Percentiles rank a stretch among this genome's conserved stretches.
phyloP scores from a whole-genome alignment of 345 rosid genomes.

The Lepidium didymum region DNA sequence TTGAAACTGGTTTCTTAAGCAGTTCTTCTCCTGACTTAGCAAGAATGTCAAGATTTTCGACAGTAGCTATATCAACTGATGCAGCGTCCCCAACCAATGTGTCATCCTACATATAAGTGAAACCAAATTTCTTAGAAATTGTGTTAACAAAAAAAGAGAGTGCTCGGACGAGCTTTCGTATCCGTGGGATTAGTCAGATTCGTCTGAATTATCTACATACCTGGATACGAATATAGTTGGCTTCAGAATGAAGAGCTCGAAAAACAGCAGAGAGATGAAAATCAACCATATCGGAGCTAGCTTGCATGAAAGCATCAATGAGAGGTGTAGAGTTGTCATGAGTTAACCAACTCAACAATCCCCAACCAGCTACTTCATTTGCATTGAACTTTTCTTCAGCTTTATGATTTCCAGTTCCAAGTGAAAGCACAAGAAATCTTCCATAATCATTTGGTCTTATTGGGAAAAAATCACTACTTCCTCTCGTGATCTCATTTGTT shows the following conservation, averaged over 20 bases:
- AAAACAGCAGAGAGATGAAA: constrained; percentile 41
- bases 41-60: constrained; percentile 37
- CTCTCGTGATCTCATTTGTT: constrained; percentile 31
- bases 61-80: constrained; percentile 46
- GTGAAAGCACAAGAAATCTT: constrained; percentile 45
- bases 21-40: constrained; percentile 41
- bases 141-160: neutral
- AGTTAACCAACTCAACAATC: constrained; percentile 53
- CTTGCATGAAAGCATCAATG: constrained; percentile 49
- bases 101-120: constrained; percentile 34
- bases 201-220: neutral
- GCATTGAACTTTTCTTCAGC: constrained; percentile 37
- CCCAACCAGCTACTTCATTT: constrained; percentile 47
- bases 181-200: no score
- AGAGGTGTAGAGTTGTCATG: constrained; percentile 40
- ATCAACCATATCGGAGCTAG: constrained; percentile 61
- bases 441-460: constrained; percentile 39
- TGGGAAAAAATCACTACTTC: constrained; percentile 36
- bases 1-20: constrained; percentile 42
- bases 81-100: constrained; percentile 31
- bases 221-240: constrained; percentile 32
- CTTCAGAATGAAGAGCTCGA: constrained; percentile 35
- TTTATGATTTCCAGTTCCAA: constrained; percentile 47
- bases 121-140: neutral
- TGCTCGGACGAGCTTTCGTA: neutral